Percentiles rank a stretch among this genome's conserved stretches.
Evolutionary conservation across 2,329 filamentous ascomycete species (phyloP).

Genomic region (Tolypocladium inflatum): DNA sequence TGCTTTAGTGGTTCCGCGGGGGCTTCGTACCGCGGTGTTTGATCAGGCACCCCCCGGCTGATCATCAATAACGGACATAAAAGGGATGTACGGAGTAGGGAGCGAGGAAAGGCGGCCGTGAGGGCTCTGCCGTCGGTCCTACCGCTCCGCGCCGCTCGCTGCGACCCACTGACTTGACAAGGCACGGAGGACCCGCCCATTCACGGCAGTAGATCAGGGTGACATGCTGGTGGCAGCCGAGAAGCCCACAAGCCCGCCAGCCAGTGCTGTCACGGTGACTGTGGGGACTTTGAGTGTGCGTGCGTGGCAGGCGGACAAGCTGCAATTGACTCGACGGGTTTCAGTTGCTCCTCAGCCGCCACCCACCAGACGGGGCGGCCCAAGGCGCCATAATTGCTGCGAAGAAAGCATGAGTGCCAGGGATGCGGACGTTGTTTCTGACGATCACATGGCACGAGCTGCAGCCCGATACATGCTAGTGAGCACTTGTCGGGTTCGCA

Average conservation of each 20-base stretch:
- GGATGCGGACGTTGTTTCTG: not conserved
- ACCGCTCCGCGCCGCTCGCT: not conserved
- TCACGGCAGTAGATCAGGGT: not conserved
- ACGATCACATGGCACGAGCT: not conserved
- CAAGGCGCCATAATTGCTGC: not conserved
- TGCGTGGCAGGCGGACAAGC: not conserved
- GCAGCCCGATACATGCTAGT: not conserved
- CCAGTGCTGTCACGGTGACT: not conserved
- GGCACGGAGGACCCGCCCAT: not conserved
- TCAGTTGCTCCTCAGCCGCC: not conserved
- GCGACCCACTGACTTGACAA: not conserved
- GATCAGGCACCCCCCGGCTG: not conserved
- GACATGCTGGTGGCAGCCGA: not conserved
- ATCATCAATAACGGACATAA: not conserved
- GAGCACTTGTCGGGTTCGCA: not conserved
- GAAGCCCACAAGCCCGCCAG: not conserved
- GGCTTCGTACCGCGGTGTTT: not conserved
- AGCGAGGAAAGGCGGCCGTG: not conserved
- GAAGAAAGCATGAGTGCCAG: not conserved
- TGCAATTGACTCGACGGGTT: not conserved
- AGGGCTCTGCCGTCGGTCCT: not conserved
- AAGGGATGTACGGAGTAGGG: not conserved
- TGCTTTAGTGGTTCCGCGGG: not conserved
- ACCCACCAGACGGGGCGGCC: not conserved
- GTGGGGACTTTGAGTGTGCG: not conserved